These are phyloP conservation scores for Nelumbo lutea DNA, from an alignment of 164 flowering plant genomes.

Conservation along the genomic window DNA sequence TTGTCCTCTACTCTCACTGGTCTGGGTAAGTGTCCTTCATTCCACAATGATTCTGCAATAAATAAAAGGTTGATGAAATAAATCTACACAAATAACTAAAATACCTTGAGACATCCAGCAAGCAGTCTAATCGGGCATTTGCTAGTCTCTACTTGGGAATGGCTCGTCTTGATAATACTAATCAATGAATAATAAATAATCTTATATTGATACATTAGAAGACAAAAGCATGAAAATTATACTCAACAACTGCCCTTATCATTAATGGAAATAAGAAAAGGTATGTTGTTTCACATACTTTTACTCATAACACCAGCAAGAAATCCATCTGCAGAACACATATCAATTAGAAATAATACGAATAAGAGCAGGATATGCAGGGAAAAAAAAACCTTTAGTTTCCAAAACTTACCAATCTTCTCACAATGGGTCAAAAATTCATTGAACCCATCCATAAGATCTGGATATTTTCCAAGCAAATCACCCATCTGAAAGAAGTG, in stretches of 20 bases:
- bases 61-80: constrained; percentile 7
- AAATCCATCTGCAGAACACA: constrained; percentile 60
- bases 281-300: constrained; percentile 43
- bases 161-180: too few species aligned
- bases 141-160: background rate
- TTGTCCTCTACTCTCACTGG: constrained; percentile 52
- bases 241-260: background rate
- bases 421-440: constrained; percentile 67
- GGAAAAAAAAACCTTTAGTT: background rate
- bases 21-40: constrained; percentile 46
- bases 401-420: constrained; percentile 46
- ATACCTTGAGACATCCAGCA: background rate
- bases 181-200: too few species aligned
- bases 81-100: background rate
- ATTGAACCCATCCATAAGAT: constrained; percentile 72
- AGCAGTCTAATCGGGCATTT: background rate
- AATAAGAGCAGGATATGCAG: background rate
- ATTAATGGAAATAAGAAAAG: constrained; percentile 3
- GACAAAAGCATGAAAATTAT: background rate
- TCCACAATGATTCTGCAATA: constrained; percentile 54
- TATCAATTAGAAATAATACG: constrained; percentile 19
- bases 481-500: constrained; percentile 48
- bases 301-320: constrained; percentile 63
- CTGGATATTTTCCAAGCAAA: constrained; percentile 68
- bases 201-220: too few species aligned